These are phyloP conservation scores for Phalaenopsis hybrid DNA, from an alignment of 116 monocot species.

Conservation along the genomic window DNA sequence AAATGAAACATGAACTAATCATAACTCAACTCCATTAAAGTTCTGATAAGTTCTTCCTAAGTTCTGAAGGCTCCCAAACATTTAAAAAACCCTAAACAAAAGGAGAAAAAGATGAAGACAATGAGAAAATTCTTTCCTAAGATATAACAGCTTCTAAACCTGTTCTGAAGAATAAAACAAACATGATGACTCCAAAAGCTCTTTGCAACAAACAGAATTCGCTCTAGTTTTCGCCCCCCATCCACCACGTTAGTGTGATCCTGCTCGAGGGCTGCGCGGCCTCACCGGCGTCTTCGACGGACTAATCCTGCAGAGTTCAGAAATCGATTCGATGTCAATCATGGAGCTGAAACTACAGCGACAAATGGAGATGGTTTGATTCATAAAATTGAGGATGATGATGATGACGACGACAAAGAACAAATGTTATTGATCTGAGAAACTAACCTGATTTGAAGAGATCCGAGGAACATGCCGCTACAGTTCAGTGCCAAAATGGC, in stretches of 20 bases:
- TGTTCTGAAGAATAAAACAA: constrained; percentile 4
- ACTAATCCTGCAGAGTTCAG: constrained; percentile 21
- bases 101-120: not conserved
- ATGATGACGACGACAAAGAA: too few relatives aligned
- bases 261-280: constrained; percentile 17
- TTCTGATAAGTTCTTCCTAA: not conserved
- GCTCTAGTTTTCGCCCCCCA: not conserved
- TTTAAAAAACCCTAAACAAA: not conserved
- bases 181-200: not conserved
- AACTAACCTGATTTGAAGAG: constrained; percentile 24
- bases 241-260: constrained; percentile 6
- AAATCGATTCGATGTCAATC: not conserved
- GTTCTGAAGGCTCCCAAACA: not conserved
- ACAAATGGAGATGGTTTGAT: not conserved
- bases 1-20: too few relatives aligned
- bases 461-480: constrained; percentile 19
- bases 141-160: not conserved
- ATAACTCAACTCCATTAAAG: constrained; percentile 2
- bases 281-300: constrained; percentile 35
- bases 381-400: not conserved
- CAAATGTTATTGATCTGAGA: not conserved
- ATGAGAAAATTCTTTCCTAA: not conserved
- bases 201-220: constrained; percentile 1
- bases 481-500: constrained; percentile 29
- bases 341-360: not conserved